A percentile compares a stretch with the other conserved stretches of the same genome.
Evolutionary conservation across 805 yeast genomes (phyloP).

Genomic region (Kuraishia ogatae): DNA sequence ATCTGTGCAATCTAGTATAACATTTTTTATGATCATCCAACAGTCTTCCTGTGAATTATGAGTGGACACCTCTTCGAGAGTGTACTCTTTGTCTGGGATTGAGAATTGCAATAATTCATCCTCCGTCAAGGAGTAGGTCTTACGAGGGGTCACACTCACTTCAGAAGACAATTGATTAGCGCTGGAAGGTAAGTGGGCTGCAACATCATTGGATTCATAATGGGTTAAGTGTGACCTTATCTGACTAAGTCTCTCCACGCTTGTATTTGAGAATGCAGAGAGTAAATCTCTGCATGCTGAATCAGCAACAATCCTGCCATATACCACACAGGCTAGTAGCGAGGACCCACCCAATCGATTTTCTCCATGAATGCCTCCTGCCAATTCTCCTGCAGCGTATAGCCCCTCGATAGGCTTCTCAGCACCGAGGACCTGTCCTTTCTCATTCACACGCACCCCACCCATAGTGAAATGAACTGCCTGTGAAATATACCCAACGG

Average conservation of each 20-base stretch:
- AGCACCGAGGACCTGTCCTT: constrained; percentile 29
- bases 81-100: constrained; percentile 40
- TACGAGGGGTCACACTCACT: constrained; percentile 2
- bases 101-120: constrained; percentile 12
- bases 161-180: no score
- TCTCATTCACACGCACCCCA: constrained; percentile 46
- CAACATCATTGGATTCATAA: constrained; percentile 13
- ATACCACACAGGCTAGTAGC: constrained; percentile 52
- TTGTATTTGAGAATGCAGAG: constrained; percentile 5
- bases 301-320: constrained; percentile 43
- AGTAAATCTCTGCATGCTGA: constrained; percentile 24
- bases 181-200: no score
- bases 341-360: constrained; percentile 55
- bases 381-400: constrained; percentile 59
- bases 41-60: constrained; percentile 39
- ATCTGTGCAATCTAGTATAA: constrained; percentile 37
- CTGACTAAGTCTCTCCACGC: constrained; percentile 27
- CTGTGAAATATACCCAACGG: constrained; percentile 46
- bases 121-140: neutral
- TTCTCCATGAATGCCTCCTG: constrained; percentile 63
- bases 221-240: constrained; percentile 38
- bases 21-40: constrained; percentile 47
- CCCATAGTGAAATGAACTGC: constrained; percentile 66
- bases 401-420: constrained; percentile 30
- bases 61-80: constrained; percentile 35